Percentiles rank a stretch among this genome's conserved stretches.
Evolutionary conservation across 2,329 filamentous ascomycete species (phyloP).

Genomic region (Sporothrix humicola): DNA sequence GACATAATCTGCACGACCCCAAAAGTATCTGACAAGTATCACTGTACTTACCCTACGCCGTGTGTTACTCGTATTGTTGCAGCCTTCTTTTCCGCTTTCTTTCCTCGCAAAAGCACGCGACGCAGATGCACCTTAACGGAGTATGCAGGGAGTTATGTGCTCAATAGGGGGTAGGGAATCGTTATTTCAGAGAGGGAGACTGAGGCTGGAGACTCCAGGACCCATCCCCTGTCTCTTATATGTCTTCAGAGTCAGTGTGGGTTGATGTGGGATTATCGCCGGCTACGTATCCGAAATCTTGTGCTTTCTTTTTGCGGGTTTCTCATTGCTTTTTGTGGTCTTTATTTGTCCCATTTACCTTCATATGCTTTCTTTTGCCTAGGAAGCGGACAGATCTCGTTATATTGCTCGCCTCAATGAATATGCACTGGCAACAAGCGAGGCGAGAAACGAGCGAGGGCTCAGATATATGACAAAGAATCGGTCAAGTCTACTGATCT

Average conservation of each 20-base stretch:
- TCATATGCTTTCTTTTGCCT: background rate
- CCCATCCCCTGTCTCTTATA: background rate
- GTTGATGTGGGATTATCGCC: constrained; percentile 2
- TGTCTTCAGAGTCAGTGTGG: background rate
- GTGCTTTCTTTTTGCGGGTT: background rate
- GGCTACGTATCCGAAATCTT: background rate
- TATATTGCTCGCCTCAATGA: constrained; percentile 8
- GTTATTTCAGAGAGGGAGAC: background rate
- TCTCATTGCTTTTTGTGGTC: background rate
- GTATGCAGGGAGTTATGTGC: constrained; percentile 21
- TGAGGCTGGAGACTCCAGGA: background rate
- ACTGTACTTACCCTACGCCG: no score
- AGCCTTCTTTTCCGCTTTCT: background rate
- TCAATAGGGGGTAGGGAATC: background rate
- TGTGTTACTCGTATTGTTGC: background rate
- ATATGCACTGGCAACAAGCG: background rate
- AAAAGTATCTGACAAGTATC: constrained; percentile 15
- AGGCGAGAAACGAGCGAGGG: background rate
- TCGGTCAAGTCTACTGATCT: background rate
- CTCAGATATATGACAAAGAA: background rate
- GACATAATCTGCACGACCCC: background rate
- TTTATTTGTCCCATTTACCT: background rate
- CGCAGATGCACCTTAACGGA: constrained; percentile 1
- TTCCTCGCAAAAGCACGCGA: background rate
- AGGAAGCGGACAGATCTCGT: background rate